Conservation (phyloP, 2,329 filamentous ascomycete species). For the Claviceps lovelessii region DNA sequence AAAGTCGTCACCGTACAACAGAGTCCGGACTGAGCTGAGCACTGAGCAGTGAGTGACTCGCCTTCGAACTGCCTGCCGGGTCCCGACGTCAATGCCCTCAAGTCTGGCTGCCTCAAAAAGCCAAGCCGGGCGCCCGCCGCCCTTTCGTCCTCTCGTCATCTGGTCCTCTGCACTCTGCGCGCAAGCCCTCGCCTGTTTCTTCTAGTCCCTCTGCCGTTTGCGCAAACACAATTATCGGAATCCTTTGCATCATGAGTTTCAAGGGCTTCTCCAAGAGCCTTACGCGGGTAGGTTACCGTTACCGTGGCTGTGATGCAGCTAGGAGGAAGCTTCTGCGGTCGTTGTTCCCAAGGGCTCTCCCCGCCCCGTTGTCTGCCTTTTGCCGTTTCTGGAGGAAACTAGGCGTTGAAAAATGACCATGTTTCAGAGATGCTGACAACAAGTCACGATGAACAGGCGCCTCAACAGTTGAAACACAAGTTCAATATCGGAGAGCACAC, state of each 20-base stretch:
- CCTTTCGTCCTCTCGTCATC: not conserved
- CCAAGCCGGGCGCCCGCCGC: not conserved
- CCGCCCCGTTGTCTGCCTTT: not conserved
- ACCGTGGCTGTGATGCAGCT: not conserved
- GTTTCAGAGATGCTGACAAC: not conserved
- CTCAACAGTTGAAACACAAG: constrained; percentile 77
- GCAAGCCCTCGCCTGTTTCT: not conserved
- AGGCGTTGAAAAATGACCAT: not conserved
- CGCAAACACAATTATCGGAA: not conserved
- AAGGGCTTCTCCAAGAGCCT: constrained; percentile 90
- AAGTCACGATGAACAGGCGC: constrained; percentile 41
- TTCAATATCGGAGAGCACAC: constrained; percentile 95
- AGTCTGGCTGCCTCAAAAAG: constrained; percentile 1
- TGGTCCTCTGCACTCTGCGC: not conserved
- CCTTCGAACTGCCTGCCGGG: not conserved
- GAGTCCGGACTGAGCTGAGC: no score
- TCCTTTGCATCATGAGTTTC: constrained; percentile 62
- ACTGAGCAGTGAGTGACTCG: not conserved
- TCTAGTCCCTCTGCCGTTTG: not conserved
- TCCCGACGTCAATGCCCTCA: constrained; percentile 6
- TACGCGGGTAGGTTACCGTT: constrained; percentile 48
- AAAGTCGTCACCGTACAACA: constrained; percentile 1
- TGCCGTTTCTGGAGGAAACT: not conserved
- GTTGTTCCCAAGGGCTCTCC: not conserved
- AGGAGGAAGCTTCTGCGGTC: not conserved